Percentiles rank a stretch among this genome's conserved stretches.
Evolutionary conservation across 805 yeast genomes (phyloP).

Genomic region (Vanderwaltozyma yarrowii): DNA sequence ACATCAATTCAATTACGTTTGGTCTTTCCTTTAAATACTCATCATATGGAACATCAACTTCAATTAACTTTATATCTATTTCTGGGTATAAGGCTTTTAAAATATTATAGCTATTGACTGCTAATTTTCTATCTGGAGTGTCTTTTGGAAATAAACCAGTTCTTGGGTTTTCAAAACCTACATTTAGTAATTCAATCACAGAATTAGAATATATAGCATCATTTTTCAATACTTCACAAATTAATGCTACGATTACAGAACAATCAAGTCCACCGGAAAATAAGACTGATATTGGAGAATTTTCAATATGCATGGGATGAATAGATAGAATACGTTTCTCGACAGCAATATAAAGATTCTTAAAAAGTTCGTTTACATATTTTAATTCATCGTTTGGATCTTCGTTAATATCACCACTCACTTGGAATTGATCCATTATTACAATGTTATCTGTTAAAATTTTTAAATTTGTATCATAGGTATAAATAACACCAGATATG

Average conservation of each 20-base stretch:
- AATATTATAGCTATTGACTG: conserved; percentile 48
- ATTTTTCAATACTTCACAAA: conserved; percentile 23
- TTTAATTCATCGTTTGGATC: conserved; percentile 5
- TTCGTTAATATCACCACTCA: conserved; percentile 17
- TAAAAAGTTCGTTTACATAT: conserved; percentile 17
- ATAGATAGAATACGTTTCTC: conserved; percentile 47
- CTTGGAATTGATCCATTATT: conserved; percentile 12
- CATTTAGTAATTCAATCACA: conserved; percentile 70
- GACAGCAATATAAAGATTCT: conserved; percentile 32
- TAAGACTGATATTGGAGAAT: conserved; percentile 44
- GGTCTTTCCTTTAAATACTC: conserved; percentile 45
- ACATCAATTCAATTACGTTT: conserved; percentile 56
- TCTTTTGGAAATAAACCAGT: conserved; percentile 45
- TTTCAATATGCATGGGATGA: conserved; percentile 39
- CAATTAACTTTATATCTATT: conserved; percentile 41
- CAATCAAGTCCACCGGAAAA: conserved; percentile 97
- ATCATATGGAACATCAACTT: conserved; percentile 63
- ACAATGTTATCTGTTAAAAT: conserved; percentile 10
- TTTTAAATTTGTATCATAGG: conserved; percentile 26
- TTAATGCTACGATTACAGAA: conserved; percentile 58
- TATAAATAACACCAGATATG: conserved; percentile 39
- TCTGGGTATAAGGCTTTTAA: conserved; percentile 37
- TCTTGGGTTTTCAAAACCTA: conserved; percentile 86
- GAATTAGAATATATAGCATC: conserved; percentile 7
- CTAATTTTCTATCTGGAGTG: conserved; percentile 83